Conservation (phyloP, 2,329 filamentous ascomycete genomes). For the Aspergillus felis region DNA sequence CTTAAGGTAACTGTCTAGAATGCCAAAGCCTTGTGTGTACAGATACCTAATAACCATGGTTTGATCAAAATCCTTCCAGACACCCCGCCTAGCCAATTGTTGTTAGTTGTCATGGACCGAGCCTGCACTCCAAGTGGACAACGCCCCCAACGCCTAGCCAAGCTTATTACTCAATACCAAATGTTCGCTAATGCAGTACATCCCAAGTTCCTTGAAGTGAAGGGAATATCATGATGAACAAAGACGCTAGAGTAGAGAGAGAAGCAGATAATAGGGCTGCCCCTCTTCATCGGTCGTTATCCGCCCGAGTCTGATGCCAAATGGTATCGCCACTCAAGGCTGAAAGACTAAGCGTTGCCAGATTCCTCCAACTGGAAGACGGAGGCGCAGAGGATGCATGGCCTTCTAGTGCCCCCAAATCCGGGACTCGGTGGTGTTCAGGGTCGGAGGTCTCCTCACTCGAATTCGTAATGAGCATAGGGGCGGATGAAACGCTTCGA, state of each 20-base stretch:
- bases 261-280: constrained; percentile 9
- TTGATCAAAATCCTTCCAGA: background rate
- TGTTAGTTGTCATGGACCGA: constrained; percentile 3
- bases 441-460: constrained; percentile 39
- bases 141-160: constrained; percentile 26
- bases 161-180: constrained; percentile 9
- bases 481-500: constrained; percentile 49
- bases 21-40: background rate
- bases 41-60: background rate
- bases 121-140: constrained; percentile 17
- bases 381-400: constrained; percentile 30
- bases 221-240: background rate
- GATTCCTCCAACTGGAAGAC: constrained; percentile 39
- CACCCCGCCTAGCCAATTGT: constrained; percentile 6
- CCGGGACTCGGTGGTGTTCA: constrained; percentile 37
- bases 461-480: constrained; percentile 42
- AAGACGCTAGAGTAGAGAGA: constrained; percentile 12
- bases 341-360: constrained; percentile 43
- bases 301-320: constrained; percentile 39
- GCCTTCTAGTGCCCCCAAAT: constrained; percentile 31
- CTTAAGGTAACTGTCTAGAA: background rate
- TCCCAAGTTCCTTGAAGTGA: constrained; percentile 10
- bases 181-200: constrained; percentile 33
- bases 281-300: constrained; percentile 33
- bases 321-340: constrained; percentile 45